Conservation (phyloP, 169 alveolate genomes). For the Perkinsus marinus region DNA sequence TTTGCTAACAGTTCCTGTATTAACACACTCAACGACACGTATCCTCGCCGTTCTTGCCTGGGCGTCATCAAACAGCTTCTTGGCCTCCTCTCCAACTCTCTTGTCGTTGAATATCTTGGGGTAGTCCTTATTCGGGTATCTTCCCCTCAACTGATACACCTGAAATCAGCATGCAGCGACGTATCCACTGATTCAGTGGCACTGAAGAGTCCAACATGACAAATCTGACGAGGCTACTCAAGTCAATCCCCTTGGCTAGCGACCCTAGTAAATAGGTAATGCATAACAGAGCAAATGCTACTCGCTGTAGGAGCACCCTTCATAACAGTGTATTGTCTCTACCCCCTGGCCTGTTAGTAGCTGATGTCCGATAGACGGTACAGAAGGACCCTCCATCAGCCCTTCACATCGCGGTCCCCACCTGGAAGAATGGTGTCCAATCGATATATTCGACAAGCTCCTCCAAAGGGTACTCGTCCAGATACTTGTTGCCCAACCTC, state of each 20-base stretch:
- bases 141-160: conserved; percentile 31
- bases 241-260: too few relatives aligned
- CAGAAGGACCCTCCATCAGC: too few relatives aligned
- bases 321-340: too few relatives aligned
- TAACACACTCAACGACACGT: background rate
- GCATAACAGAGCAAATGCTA: too few relatives aligned
- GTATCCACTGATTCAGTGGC: too few relatives aligned
- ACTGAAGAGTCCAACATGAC: too few relatives aligned
- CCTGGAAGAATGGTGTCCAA: conserved; percentile 45
- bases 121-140: conserved; percentile 39
- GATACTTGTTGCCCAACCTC: conserved; percentile 15
- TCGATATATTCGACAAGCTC: conserved; percentile 28
- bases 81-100: conserved; percentile 42
- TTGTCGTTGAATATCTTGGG: conserved; percentile 41
- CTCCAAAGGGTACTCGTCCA: conserved; percentile 9
- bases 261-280: too few relatives aligned
- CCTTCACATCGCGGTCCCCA: conserved; percentile 7
- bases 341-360: too few relatives aligned
- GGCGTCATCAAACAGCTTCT: conserved; percentile 34
- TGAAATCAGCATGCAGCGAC: background rate
- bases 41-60: background rate
- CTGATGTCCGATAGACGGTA: too few relatives aligned
- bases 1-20: conserved; percentile 11
- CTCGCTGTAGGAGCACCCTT: too few relatives aligned
- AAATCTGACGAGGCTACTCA: too few relatives aligned